Evolutionary conservation across 805 yeast genomes (phyloP), one percentile per base, ranked within the genome.

Genomic region (Wickerhamomyces strasburgensis): DNA sequence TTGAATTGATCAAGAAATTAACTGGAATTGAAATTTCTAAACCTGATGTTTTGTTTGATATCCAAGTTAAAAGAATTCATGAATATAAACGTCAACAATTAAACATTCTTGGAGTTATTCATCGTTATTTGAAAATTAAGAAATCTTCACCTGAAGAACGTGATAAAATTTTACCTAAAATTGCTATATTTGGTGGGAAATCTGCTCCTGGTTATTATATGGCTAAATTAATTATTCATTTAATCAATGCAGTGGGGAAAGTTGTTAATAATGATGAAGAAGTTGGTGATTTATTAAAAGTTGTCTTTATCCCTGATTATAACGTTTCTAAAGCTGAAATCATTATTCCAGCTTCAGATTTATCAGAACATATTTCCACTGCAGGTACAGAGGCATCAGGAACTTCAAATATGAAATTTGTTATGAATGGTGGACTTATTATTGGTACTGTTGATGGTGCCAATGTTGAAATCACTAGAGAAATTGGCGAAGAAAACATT

Each of bases 371-470:
- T 65, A 88, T 88, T 48, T 88, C 96, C 11, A 88, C 97, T 29
- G 97, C 97, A 7, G 97, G 97, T 51, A 88, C 97, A 19, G 97
- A 88, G 60, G 97, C 96, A 16, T 83, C 94, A 1, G 97, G 97
- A 57, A 88, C 97, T 24, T 84, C 95, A 25, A 88, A 88, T 67
- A 88, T 88, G 97, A 88, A 88, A 66, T 88, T 88, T 58, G 95
- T 87, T 17, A 68, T 88, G 64, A 88, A 87, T 56, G 97, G 96
- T 62, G 97, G 97, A 34, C 73, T 88, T 47, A 84, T 88, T 50
- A 80, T 88, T 47, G 97, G 97, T 59, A 89, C 97, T 10, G 96
- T 88, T 47, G 97, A 88, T 57, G 97, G 97, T 57, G 97, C 97
- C 46, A 88, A 89, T 56, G 95, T 89, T 33, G 97, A 88, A 65